Base-by-base conservation (phyloP, 2,329 filamentous ascomycete species). In the Paramyrothecium sp. region DNA sequence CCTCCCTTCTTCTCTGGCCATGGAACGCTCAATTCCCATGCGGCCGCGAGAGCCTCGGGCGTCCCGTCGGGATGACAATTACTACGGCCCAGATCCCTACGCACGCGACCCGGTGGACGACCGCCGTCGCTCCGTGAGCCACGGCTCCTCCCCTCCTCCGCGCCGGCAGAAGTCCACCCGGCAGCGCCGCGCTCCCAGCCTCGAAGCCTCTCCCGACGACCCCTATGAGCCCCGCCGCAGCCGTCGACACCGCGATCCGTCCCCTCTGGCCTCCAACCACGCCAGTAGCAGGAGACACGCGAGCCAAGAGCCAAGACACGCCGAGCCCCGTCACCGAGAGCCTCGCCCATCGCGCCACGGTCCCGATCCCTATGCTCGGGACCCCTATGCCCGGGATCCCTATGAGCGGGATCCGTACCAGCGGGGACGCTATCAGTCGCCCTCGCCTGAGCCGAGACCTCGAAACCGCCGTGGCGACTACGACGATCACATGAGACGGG, bases 31-130 rank as follows among this genome's bases (percentile, higher is more conserved):
- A 21, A 60, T 59, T 49, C 63, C 62, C 23, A 57, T 63, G 17
- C 60, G 63, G 21, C 67, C 64, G 17, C 66, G 67, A 17, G 61
- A 60, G 33, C 61, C 62, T 53, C 56, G 59, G n/a, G n/a, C n/a
- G 20, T 57, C 63, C 55, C 68, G 61, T 46, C 59, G 58, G 48
- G 65, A 69, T 49, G 67, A 70, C 19, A 64, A 68, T 41, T 64
- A 64, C 30, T 53, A 64, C 41, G 50, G 54, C 10, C 61, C 57
- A 20, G 66, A 67, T 10, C 56, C 60, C 23, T 56, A 57, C 13
- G 17, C 23, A 22, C 57, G 56, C 22, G 57, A 52, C 16, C 56
- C 56, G 17, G 47, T 30, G 22, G 56, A 57, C 17, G 20, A 48
- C 1, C 53, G 41, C 5, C 54, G 30, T 22, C 34, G 51, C 41